Conservation (phyloP, 192 early-diverging fungal genomes). For the Rhizophagus prolifer region DNA sequence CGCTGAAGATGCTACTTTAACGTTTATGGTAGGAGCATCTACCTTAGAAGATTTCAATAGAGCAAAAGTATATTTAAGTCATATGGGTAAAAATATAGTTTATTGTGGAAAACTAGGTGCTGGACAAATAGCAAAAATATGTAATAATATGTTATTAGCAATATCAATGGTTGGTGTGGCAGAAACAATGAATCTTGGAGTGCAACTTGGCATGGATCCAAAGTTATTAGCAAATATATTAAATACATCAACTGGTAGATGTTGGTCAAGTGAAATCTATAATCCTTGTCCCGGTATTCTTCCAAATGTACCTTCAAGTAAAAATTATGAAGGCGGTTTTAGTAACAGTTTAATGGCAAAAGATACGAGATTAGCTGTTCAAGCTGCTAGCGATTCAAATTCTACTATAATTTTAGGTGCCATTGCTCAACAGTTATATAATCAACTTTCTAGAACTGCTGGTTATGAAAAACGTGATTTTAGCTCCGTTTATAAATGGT, state of each 20-base stretch:
- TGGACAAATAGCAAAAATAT: constrained; percentile 93
- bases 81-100: constrained; percentile 91
- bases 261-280: constrained; percentile 92
- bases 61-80: constrained; percentile 58
- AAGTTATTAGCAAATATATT: constrained; percentile 79
- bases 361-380: constrained; percentile 86
- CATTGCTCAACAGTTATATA: constrained; percentile 80
- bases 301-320: constrained; percentile 72
- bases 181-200: constrained; percentile 92
- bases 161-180: constrained; percentile 91
- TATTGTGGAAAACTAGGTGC: constrained; percentile 81
- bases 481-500: constrained; percentile 67
- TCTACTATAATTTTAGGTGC: constrained; percentile 73
- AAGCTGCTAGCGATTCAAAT: constrained; percentile 74
- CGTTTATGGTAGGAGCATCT: constrained; percentile 93
- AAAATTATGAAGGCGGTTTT: constrained; percentile 89
- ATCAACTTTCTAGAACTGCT: constrained; percentile 63
- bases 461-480: constrained; percentile 82
- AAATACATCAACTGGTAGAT: constrained; percentile 86
- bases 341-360: constrained; percentile 88
- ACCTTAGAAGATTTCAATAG: constrained; percentile 56
- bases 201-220: constrained; percentile 85
- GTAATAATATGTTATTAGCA: constrained; percentile 96
- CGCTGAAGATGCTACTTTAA: constrained; percentile 85
- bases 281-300: constrained; percentile 87